A percentile compares a stretch with the other conserved stretches of the same genome.
Evolutionary conservation across 108 stramenopile species (phyloP).

Genomic region (Skeletonema menzelii): DNA sequence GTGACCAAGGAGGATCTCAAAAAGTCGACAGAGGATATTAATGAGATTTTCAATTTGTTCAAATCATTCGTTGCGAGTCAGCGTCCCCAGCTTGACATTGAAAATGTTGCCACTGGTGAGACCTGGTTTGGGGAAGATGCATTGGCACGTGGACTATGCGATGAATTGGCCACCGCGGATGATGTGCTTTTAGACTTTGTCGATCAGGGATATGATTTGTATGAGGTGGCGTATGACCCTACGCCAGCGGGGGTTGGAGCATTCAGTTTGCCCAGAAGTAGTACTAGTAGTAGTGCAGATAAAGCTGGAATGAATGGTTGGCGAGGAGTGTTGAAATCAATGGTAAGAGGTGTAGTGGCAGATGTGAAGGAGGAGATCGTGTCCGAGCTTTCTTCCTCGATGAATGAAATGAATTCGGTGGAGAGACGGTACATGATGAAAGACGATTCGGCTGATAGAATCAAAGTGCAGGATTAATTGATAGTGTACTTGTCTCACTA

Average conservation of each 20-base stretch:
- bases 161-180: constrained; percentile 87
- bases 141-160: constrained; percentile 78
- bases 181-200: constrained; percentile 78
- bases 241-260: constrained; percentile 17
- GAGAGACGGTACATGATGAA: constrained; percentile 59
- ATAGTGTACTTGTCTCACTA: too few species aligned
- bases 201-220: constrained; percentile 76
- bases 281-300: not conserved
- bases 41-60: constrained; percentile 82
- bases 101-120: constrained; percentile 91
- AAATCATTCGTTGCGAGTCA: constrained; percentile 78
- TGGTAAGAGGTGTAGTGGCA: constrained; percentile 50
- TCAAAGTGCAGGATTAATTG: not conserved
- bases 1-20: constrained; percentile 82
- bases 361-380: constrained; percentile 52
- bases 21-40: constrained; percentile 83
- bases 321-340: constrained; percentile 33
- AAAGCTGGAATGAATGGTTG: constrained; percentile 30
- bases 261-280: constrained; percentile 21
- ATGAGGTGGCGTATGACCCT: constrained; percentile 53
- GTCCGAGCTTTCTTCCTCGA: constrained; percentile 30
- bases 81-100: constrained; percentile 87
- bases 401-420: constrained; percentile 17
- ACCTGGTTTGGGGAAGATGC: constrained; percentile 94
- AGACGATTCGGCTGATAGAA: constrained; percentile 49